These are phyloP conservation scores for Copromyces sp. DNA, from an alignment of 495 filamentous ascomycete species.

Conservation along the genomic window DNA sequence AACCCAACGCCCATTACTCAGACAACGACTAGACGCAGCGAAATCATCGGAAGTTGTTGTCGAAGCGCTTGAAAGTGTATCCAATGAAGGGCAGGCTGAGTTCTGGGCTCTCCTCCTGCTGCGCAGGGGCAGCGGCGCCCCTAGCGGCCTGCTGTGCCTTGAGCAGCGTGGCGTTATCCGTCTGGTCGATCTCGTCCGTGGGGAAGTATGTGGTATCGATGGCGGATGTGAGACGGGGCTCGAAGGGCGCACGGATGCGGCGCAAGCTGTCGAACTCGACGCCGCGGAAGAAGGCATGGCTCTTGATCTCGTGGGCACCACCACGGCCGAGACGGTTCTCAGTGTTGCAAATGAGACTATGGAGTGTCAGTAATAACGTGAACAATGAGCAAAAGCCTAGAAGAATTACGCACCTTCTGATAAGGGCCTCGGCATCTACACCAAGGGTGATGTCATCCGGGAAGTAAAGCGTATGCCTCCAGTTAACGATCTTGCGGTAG, in stretches of 20 bases:
- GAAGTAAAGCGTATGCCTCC: slow-evolving; percentile 91
- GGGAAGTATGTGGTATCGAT: slow-evolving; percentile 99
- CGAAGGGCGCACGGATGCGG: slow-evolving; percentile 87
- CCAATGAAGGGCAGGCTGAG: slow-evolving; percentile 95
- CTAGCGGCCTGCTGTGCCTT: slow-evolving; percentile 51
- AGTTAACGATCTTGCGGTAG: slow-evolving; percentile 98
- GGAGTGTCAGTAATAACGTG: neutral
- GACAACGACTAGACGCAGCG: neutral
- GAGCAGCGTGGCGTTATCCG: slow-evolving; percentile 66
- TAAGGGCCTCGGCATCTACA: slow-evolving; percentile 77
- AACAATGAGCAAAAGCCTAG: neutral
- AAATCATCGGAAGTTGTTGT: slow-evolving; percentile 53
- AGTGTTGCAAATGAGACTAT: slow-evolving; percentile 80
- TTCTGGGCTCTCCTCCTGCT: slow-evolving; percentile 52
- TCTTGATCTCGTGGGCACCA: slow-evolving; percentile 83
- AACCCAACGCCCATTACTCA: neutral
- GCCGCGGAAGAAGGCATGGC: slow-evolving; percentile 89
- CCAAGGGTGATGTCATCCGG: slow-evolving; percentile 85
- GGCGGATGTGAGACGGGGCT: slow-evolving; percentile 81
- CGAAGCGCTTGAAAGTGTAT: slow-evolving; percentile 98
- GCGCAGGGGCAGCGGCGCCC: slow-evolving; percentile 12
- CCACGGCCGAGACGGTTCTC: slow-evolving; percentile 79
- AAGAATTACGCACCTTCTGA: slow-evolving; percentile 54
- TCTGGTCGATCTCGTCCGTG: slow-evolving; percentile 93
- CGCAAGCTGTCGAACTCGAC: slow-evolving; percentile 89